These are phyloP conservation scores for Naganishia friedmannii DNA, from an alignment of 768 basidiomycete species.

Conservation along the genomic window DNA sequence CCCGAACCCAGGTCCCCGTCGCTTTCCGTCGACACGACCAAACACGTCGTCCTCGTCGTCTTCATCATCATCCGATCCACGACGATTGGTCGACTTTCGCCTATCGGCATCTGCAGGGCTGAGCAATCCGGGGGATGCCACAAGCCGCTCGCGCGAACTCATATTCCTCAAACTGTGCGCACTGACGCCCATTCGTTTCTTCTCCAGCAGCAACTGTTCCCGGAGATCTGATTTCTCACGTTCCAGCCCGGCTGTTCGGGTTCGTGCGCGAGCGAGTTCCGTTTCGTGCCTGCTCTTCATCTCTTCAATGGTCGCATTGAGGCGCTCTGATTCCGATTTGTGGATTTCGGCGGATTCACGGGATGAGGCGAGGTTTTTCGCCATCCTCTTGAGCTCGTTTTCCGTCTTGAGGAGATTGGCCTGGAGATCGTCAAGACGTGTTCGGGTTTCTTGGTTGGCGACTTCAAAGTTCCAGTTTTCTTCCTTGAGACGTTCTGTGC, in stretches of 20 bases:
- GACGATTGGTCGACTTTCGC: neutral
- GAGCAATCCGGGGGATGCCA: slow-evolving; percentile 41
- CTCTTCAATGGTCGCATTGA: slow-evolving; percentile 64
- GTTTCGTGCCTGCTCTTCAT: slow-evolving; percentile 89
- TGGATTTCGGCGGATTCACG: slow-evolving; percentile 76
- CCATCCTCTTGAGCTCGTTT: slow-evolving; percentile 75
- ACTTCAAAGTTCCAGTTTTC: slow-evolving; percentile 99
- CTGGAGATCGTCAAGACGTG: slow-evolving; percentile 66
- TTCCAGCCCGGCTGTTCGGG: slow-evolving; percentile 77
- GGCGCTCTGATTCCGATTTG: slow-evolving; percentile 79
- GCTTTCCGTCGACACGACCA: slow-evolving; percentile 43
- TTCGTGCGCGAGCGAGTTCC: slow-evolving; percentile 85
- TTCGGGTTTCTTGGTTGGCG: slow-evolving; percentile 76
- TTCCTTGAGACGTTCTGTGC: slow-evolving; percentile 86
- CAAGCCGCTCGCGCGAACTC: no score
- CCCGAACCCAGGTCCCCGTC: slow-evolving; percentile 51
- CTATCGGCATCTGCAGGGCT: slow-evolving; percentile 28
- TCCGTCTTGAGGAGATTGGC: slow-evolving; percentile 68
- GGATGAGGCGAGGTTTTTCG: slow-evolving; percentile 67
- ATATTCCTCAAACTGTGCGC: slow-evolving; percentile 36
- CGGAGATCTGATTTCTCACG: slow-evolving; percentile 92
- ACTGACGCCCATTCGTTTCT: slow-evolving; percentile 53
- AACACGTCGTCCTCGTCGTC: slow-evolving; percentile 52
- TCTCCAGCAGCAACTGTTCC: slow-evolving; percentile 70
- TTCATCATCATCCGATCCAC: slow-evolving; percentile 36